phyloP scores from a whole-genome alignment of 2,329 filamentous ascomycete genomes.

The Thelonectria discophora region DNA sequence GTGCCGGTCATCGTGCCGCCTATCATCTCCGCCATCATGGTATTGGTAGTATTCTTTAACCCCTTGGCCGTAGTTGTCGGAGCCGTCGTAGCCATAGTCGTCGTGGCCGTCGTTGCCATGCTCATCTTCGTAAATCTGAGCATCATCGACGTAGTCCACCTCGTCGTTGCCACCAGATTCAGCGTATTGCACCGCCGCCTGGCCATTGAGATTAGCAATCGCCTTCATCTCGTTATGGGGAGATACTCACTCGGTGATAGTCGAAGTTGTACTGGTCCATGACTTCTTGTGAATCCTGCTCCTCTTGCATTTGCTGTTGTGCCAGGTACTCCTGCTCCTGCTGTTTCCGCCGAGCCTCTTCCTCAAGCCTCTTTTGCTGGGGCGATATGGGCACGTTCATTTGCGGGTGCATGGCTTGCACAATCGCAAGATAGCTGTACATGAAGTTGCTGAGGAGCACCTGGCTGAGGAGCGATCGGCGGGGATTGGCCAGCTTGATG shows the following conservation, averaged over 20 bases:
- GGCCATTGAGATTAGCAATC: slow-evolving; percentile 7
- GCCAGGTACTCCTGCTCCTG: slow-evolving; percentile 60
- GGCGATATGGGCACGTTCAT: slow-evolving; percentile 88
- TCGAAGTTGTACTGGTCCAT: slow-evolving; percentile 63
- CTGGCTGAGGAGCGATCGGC: slow-evolving; percentile 90
- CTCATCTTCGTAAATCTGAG: slow-evolving; percentile 63
- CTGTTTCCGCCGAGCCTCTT: slow-evolving; percentile 61
- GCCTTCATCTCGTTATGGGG: neutral
- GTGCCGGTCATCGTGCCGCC: slow-evolving; percentile 42
- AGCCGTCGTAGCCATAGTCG: slow-evolving; percentile 50
- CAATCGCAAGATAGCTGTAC: slow-evolving; percentile 98
- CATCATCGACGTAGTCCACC: slow-evolving; percentile 61
- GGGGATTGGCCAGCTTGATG: slow-evolving; percentile 97
- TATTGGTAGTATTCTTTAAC: slow-evolving; percentile 54
- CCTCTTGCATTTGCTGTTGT: slow-evolving; percentile 56
- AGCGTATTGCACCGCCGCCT: slow-evolving; percentile 58
- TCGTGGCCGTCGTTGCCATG: slow-evolving; percentile 53
- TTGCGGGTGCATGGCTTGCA: slow-evolving; percentile 98
- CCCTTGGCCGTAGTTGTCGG: slow-evolving; percentile 51
- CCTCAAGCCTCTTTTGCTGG: slow-evolving; percentile 72
- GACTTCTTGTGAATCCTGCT: slow-evolving; percentile 57
- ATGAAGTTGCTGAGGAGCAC: slow-evolving; percentile 98
- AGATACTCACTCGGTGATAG: slow-evolving; percentile 60
- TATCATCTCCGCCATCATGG: slow-evolving; percentile 46
- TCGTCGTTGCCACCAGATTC: slow-evolving; percentile 54